phyloP scores from a whole-genome alignment of 805 yeast species.

The Candida sithepensis region DNA sequence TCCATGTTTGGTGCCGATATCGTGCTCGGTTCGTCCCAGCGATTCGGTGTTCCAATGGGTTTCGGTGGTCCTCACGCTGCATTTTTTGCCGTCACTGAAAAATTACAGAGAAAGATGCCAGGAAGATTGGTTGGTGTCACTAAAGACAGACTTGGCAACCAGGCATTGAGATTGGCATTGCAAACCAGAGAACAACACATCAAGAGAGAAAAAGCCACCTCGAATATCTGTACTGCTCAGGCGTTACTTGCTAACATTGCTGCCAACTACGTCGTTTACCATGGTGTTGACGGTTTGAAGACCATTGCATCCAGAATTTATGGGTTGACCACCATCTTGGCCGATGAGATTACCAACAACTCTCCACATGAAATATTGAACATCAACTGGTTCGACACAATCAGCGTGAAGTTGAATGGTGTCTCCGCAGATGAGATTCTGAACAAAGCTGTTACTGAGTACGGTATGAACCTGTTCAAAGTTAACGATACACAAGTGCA shows the following conservation, averaged over 20 bases:
- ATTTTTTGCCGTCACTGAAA: slow-evolving; percentile 82
- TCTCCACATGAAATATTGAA: slow-evolving; percentile 51
- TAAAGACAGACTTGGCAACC: slow-evolving; percentile 84
- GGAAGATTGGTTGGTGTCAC: slow-evolving; percentile 94
- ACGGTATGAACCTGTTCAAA: slow-evolving; percentile 74
- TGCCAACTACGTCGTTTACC: slow-evolving; percentile 94
- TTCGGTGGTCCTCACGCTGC: slow-evolving; percentile 99
- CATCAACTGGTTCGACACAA: slow-evolving; percentile 79
- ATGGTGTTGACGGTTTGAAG: slow-evolving; percentile 84
- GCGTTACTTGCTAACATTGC: slow-evolving; percentile 94
- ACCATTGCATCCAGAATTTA: slow-evolving; percentile 74
- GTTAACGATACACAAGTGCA: slow-evolving; percentile 61
- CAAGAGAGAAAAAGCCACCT: slow-evolving; percentile 95
- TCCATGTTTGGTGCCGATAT: slow-evolving; percentile 86
- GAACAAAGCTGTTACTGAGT: slow-evolving; percentile 50
- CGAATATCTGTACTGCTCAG: slow-evolving; percentile 97
- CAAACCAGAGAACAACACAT: slow-evolving; percentile 99
- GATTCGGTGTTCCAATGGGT: slow-evolving; percentile 97
- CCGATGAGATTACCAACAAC: slow-evolving; percentile 44
- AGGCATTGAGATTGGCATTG: slow-evolving; percentile 87
- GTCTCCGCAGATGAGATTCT: slow-evolving; percentile 55
- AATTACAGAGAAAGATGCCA: slow-evolving; percentile 87
- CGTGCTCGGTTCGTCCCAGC: slow-evolving; percentile 87
- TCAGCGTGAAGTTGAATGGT: slow-evolving; percentile 57
- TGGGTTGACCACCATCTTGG: slow-evolving; percentile 70